Base-by-base conservation (phyloP, 2,329 filamentous ascomycete species). In the Exophiala sideris region DNA sequence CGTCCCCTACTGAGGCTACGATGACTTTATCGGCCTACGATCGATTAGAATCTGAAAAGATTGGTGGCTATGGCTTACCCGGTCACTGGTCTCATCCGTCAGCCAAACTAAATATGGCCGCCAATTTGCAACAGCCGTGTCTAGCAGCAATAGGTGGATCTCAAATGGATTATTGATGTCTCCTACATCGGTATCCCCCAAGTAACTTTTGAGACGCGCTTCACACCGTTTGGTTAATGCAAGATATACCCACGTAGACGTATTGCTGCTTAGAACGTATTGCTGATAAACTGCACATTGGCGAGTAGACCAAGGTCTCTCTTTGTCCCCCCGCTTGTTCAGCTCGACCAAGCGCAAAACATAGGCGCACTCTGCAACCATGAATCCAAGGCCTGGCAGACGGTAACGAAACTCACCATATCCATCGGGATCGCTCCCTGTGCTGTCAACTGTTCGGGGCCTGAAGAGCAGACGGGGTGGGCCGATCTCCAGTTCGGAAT, bases 251-350 rank as follows among this genome's bases (percentile, higher is more conserved):
- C 58, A 64, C 1, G 57, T 57, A n/a, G 53, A 54, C 11, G 46
- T 32, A 14, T 45, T 48, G 3, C 14, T 12, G 3, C 12, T 11
- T 9, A 32, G 9, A 5, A 47, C 40, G 35, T 45, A 55, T 34
- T 50, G 61, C 36, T 64, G 58, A 36, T 61, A 61, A 1, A 64
- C 48, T 3, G 53, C 59, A 11, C 45, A 55, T 33, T 64, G 62
- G 9, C 62, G 55, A 9, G 60, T 33, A 1, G 62, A 63, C 59
- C 60, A 64, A 38, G 59, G 34, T 8, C 16, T 40, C 8, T 51
- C 5, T n/a, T 12, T n/a, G 16, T 32, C 12, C 7, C n/a, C 20
- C 29, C 59, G 52, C n/a, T 50, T 18, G 24, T 62, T 61, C 5
- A 56, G 14, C n/a, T 62, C 56, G 8, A 61, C 51, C 21, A 51